Evolutionary conservation across 1,139 yeast genomes (phyloP), one percentile per base, ranked within the genome.

Genomic region (Candida sp.): DNA sequence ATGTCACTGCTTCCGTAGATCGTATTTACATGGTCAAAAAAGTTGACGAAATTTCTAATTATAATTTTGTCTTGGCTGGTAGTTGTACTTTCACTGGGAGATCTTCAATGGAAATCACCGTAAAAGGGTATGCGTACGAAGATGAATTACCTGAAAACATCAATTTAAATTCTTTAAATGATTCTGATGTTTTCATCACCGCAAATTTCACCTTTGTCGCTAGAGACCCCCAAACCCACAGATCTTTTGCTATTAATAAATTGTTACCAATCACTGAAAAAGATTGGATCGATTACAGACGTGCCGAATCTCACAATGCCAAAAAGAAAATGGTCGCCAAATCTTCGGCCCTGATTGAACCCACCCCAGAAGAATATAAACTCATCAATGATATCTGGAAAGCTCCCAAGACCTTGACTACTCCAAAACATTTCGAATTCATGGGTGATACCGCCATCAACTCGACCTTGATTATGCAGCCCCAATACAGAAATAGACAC

Each of bases 131-230:
- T 49, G 84, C 95, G 2, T 83, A 83, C 49, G 82, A 79, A 43
- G 78, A 74, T 33, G 65, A 68, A 3, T 49, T 78, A 5, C 75
- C 81, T 1, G 60, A 64, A 7, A 47, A 49, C 11, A 60, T 70
- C 43, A 70, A 71, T 38, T 73, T 78, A 44, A 80, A 78, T 46
- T 76, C 79, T 33, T 64, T 74, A 45, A 73, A 76, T 11, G 60
- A 57, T 12, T 70, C 66, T n/a, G 69, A 71, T 43, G 69, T 73
- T 27, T 86, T 90, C 61, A 68, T 90, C 54, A 82, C 90, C 30
- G 97, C 97, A 11, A 87, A 87, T 58, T 91, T 91, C 72, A 91
- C 98, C 0, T 90, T 91, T 68, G 98, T 90, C 33, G 97, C 97
- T 15, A 79, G 97, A 61, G 87, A 91, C 61, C 97, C 97, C 9